Evolutionary conservation across 176 grass and related monocot genomes (phyloP).

Genomic region (Otatea glauca): DNA sequence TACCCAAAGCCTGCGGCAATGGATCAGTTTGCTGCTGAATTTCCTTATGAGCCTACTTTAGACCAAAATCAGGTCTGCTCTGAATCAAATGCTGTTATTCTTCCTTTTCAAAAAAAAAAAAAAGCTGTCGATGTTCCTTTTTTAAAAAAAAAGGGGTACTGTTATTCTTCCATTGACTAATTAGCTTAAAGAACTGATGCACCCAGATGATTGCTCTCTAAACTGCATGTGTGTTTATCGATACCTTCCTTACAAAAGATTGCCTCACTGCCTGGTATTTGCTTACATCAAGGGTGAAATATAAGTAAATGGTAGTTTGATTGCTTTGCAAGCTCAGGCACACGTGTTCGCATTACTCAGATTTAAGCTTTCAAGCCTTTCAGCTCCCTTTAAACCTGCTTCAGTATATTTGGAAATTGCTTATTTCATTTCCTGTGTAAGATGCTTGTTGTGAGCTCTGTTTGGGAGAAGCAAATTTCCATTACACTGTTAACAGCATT

Average conservation of each 20-base stretch:
- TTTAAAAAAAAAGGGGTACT: not conserved
- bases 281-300: conserved; percentile 25
- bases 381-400: not conserved
- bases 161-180: conserved; percentile 17
- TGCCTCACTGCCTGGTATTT: not conserved
- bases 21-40: conserved; percentile 76
- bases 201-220: not conserved
- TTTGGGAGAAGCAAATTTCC: conserved; percentile 1
- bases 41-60: conserved; percentile 86
- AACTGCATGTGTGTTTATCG: not conserved
- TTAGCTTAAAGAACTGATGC: not conserved
- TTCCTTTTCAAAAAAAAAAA: not conserved
- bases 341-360: not conserved
- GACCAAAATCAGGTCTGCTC: conserved; percentile 80
- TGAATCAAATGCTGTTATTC: not conserved
- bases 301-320: not conserved
- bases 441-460: not conserved
- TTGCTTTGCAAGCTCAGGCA: conserved; percentile 19
- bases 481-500: conserved; percentile 1
- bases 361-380: not conserved
- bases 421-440: not conserved
- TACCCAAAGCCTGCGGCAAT: conserved; percentile 58
- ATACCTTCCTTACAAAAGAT: not conserved
- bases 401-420: not conserved
- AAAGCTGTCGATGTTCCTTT: not conserved